Evolutionary conservation across 805 yeast species (phyloP), one percentile per base, ranked within the genome.

Genomic region (Pichia nanzhaoensis): DNA sequence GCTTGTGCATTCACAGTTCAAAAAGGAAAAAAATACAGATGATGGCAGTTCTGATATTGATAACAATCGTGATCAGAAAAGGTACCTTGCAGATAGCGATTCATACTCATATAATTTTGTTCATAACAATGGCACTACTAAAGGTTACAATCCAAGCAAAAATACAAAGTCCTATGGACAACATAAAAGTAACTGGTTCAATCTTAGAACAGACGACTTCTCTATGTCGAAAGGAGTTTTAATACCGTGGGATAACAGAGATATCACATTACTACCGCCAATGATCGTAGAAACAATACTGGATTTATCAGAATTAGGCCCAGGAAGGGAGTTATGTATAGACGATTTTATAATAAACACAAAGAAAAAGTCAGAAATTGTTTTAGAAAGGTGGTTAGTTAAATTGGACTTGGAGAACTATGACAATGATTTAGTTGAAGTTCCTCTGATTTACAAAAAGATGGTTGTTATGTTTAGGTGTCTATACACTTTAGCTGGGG

Each of bases 311-410:
- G 54, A 53, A 2, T 44, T 62, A 37, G 47, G 48, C 30, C 39
- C 54, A 13, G 47, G 52, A n/a, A 58, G 57, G 37, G 47, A 57
- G 7, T 50, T 62, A 16, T 39, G 54, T 39, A 39, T 61, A 5
- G 55, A 56, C 24, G 58, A 54, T 20, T 67, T 74, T 9, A 80
- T 80, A 12, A 69, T 82, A 9, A 77, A 72, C 47, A 83, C 82
- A 13, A 69, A 74, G 3, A 78, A 75, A 55, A 84, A 84, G 55
- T 71, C 78, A 16, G 98, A 91, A 62, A 77, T 93, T n/a, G 96
- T 93, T 2, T 66, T 93, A 46, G 99, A 93, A 58, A 73, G 99
- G 48, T 93, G 99, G 99, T 70, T 88, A 20, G 66, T 93, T 30
- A 96, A 90, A 60, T 75, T 90, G 49, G 90, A 84, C 55, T 64